Percentiles rank a stretch among this genome's conserved stretches.
phyloP scores from a whole-genome alignment of 352 stramenopile species.

The Pythium vanterpoolii region DNA sequence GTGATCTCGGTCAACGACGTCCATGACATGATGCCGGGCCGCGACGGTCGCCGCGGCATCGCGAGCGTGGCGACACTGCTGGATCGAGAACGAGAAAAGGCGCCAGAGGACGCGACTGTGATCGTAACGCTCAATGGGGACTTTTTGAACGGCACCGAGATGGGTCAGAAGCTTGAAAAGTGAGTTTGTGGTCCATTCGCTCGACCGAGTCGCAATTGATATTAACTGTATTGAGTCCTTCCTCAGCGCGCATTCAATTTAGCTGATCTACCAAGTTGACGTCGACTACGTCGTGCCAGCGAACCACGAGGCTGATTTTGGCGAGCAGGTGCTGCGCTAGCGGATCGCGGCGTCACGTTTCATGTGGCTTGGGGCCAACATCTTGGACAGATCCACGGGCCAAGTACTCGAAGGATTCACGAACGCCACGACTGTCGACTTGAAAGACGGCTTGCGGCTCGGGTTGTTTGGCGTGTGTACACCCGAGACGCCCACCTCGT shows the following conservation, averaged over 20 bases:
- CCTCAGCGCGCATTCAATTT: constrained; percentile 70
- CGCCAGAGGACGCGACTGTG: constrained; percentile 42
- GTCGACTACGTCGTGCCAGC: constrained; percentile 71
- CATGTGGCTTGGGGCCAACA: constrained; percentile 72
- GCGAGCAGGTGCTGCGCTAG: constrained; percentile 39
- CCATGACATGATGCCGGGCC: constrained; percentile 62
- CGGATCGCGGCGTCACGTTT: constrained; percentile 53
- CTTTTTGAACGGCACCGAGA: constrained; percentile 66
- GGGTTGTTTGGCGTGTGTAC: constrained; percentile 71
- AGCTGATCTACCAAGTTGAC: constrained; percentile 64
- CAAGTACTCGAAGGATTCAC: constrained; percentile 32
- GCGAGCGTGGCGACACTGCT: constrained; percentile 57
- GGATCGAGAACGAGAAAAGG: constrained; percentile 32
- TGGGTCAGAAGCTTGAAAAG: constrained; percentile 57
- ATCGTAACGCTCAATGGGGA: constrained; percentile 77
- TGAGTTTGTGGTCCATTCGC: too few species aligned
- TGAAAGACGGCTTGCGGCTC: constrained; percentile 44
- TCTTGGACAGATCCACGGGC: constrained; percentile 34
- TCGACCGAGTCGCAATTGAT: too few species aligned
- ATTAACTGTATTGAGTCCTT: not conserved
- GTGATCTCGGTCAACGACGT: constrained; percentile 69
- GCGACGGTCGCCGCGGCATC: constrained; percentile 50
- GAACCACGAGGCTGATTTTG: constrained; percentile 84
- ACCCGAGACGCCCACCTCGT: constrained; percentile 48
- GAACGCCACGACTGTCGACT: not conserved